Percentiles rank a stretch among this genome's conserved stretches.
Conservation (phyloP, 768 basidiomycete genomes). For the Kwoniella sp. region DNA sequence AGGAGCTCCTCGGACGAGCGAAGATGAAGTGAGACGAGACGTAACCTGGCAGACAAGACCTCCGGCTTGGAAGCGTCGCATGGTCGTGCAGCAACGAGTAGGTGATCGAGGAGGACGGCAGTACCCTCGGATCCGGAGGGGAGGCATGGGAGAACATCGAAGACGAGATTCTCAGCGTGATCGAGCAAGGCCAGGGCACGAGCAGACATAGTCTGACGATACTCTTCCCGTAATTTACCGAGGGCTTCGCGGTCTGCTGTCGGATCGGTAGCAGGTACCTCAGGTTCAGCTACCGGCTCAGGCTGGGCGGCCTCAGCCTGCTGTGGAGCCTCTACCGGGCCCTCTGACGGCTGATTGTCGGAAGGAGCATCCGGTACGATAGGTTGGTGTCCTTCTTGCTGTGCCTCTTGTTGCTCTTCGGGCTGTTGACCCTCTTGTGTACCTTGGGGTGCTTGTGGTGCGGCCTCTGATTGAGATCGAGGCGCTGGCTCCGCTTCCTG, state of each 20-base stretch:
- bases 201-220: conserved; percentile 68
- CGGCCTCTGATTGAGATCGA: conserved; percentile 27
- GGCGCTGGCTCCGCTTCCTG: conserved; percentile 2
- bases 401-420: not conserved
- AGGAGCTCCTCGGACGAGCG: conserved; percentile 14
- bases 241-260: conserved; percentile 61
- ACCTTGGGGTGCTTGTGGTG: conserved; percentile 21
- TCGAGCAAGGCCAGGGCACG: conserved; percentile 80
- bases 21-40: conserved; percentile 62
- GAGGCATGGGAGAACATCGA: conserved; percentile 83
- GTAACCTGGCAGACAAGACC: conserved; percentile 76
- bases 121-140: conserved; percentile 66
- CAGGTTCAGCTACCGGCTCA: not conserved
- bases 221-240: conserved; percentile 66
- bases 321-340: not conserved
- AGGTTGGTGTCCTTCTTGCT: conserved; percentile 10
- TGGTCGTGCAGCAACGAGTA: conserved; percentile 62
- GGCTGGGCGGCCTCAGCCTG: conserved; percentile 1
- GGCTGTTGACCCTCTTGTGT: conserved; percentile 8
- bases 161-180: conserved; percentile 81
- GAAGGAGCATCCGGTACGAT: not conserved
- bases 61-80: conserved; percentile 60
- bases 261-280: conserved; percentile 54
- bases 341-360: not conserved
- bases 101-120: conserved; percentile 73